Base-by-base conservation (phyloP, 208 protist species). In the Acanthamoeba quina region DNA sequence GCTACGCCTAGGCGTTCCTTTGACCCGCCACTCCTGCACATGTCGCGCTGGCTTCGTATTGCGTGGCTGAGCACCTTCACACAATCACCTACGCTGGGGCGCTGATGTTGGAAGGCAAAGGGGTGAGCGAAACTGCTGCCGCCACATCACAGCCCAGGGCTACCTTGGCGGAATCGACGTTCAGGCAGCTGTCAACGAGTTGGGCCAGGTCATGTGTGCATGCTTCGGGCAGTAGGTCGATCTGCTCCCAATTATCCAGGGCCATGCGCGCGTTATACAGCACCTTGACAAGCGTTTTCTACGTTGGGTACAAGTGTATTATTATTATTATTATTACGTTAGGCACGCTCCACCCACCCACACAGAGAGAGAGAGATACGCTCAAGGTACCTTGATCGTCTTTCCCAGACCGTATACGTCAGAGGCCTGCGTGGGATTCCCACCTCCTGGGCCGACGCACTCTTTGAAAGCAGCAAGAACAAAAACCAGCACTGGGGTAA, bases 221-320 rank as follows among this genome's bases (percentile, higher is more conserved):
- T 5, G 41, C 68, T 9, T 76, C 68, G n/a, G 68, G 68, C n/a
- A 76, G 29, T 17, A n/a, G n/a, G n/a, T 76, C 68, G 68, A 76
- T 76, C 29, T 9, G 41, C 9, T 76, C 24, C 68, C 68, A 76
- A 17, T 76, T n/a, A 9, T 76, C 68, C 68, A 76, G 17, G 9
- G 68, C 68, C 31, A n/a, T n/a, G 37, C 41, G 17, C 10, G 68
- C 17, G 37, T 76, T 76, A n/a, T 76, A 76, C 4, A 76, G 41
- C 68, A 76, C 68, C 37, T 76, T 76, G 24, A 76, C 68, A 9
- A 76, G n/a, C 37, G 68, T 76, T 76, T 76, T 76, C 68, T 76
- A n/a, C 29, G n/a, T 9, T 17, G n/a, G n/a, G n/a, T n/a, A n/a
- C n/a, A n/a, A n/a, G n/a, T n/a, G n/a, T n/a, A n/a, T n/a, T n/a